Base-by-base conservation (phyloP, 352 stramenopile genomes). In the Saprolegnia parasitica region DNA sequence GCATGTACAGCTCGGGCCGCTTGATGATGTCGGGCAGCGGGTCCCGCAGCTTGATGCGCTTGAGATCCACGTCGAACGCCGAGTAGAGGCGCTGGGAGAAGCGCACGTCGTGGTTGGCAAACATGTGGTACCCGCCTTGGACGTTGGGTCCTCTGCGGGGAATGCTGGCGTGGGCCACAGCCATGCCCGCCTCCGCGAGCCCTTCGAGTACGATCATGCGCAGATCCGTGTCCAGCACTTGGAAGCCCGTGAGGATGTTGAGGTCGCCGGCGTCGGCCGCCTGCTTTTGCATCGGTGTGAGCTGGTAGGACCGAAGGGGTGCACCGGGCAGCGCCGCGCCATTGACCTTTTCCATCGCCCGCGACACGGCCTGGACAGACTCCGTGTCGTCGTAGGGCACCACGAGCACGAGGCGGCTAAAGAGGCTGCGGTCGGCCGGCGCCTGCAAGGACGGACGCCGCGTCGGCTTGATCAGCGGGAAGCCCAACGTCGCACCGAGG, bases 201-300 rank as follows among this genome's bases (percentile, higher is more conserved):
- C 91, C 91, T 62, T 97, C 91, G 18, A 97, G 56, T 13, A 96
- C 75, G 60, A 97, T 78, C 72, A 92, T 93, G n/a, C 91, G 81
- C 24, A 83, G 84, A 20, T 95, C 72, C 16, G 77, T 81, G 76
- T 97, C 91, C 37, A 97, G 84, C 29, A 97, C 74, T 76, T 94
- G 86, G 23, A 86, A 86, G 20, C 91, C 91, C 2, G 87, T 96
- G 72, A 97, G 76, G 24, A 97, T 72, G 60, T 97, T 86, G 4
- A 97, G 74, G 2, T 72, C 42, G 0, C 89, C 91, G 6, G 23
- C 66, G 23, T 90, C 77, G 46, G 81, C 83, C 8, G 73, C 78
- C 18, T 71, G 40, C 20, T 80, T 77, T 62, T 97, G 83, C 13
- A 76, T 45, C 18, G 79, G 72, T 0, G 76, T 84, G 67, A 96